Evolutionary conservation across 1,139 yeast genomes (phyloP).

Genomic region (Candida glucosophila): DNA sequence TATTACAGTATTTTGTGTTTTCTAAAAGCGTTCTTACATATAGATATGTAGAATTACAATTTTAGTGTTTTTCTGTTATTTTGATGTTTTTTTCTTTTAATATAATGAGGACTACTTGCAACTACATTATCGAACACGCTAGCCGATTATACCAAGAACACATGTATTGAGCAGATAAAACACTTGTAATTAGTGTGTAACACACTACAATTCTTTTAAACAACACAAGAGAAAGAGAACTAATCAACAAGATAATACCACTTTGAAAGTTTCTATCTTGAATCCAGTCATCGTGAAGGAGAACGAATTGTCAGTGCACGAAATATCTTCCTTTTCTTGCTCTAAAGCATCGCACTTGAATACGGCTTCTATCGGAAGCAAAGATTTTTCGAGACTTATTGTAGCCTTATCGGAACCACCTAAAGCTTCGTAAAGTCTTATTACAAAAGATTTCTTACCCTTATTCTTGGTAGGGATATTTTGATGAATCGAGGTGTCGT

Average conservation of each 20-base stretch:
- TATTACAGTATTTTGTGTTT: too few species aligned
- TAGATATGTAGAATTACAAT: too few species aligned
- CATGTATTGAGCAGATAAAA: too few species aligned
- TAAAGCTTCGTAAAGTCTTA: conserved; percentile 76
- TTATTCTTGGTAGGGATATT: conserved; percentile 28
- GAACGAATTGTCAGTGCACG: conserved; percentile 18
- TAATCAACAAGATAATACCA: conserved; percentile 11
- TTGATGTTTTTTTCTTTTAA: too few species aligned
- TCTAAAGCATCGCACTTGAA: conserved; percentile 65
- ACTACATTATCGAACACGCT: too few species aligned
- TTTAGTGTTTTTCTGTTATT: too few species aligned
- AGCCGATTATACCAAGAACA: too few species aligned
- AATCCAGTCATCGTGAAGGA: conserved; percentile 57
- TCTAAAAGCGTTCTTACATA: too few species aligned
- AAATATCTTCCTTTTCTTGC: conserved; percentile 34
- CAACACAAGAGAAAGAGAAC: too few species aligned
- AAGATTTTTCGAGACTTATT: conserved; percentile 26
- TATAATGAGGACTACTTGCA: too few species aligned
- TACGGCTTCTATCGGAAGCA: conserved; percentile 38
- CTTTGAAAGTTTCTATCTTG: conserved; percentile 63
- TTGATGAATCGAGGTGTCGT: conserved; percentile 33
- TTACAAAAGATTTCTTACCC: conserved; percentile 47
- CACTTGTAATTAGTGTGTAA: too few species aligned
- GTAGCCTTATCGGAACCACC: conserved; percentile 65
- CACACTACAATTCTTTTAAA: too few species aligned